A percentile compares a stretch with the other conserved stretches of the same genome.
These are phyloP conservation scores for Fagus crenata DNA, from an alignment of 306 rosid species.

Conservation along the genomic window DNA sequence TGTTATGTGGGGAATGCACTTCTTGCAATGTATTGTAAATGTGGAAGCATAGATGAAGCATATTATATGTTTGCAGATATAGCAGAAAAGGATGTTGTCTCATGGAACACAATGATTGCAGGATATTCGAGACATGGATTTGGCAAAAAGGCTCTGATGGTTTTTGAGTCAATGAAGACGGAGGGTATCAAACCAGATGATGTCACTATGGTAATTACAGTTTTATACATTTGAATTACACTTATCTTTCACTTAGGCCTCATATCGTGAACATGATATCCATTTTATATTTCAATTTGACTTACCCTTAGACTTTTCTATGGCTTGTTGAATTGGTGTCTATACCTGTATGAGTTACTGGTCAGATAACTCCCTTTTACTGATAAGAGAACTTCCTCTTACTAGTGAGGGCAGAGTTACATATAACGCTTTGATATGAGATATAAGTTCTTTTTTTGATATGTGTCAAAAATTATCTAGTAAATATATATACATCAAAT, in stretches of 20 bases:
- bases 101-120: constrained; percentile 78
- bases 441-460: too few relatives aligned
- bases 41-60: constrained; percentile 76
- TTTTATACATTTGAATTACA: not conserved
- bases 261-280: constrained; percentile 3
- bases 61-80: constrained; percentile 62
- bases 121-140: constrained; percentile 93
- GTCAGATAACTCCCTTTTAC: too few relatives aligned
- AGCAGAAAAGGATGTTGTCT: constrained; percentile 69
- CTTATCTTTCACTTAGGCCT: constrained; percentile 19
- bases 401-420: too few relatives aligned
- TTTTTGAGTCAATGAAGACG: constrained; percentile 69
- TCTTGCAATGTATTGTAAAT: constrained; percentile 80
- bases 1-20: constrained; percentile 85
- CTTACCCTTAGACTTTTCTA: not conserved
- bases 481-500: too few relatives aligned
- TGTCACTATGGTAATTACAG: constrained; percentile 60
- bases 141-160: constrained; percentile 58
- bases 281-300: not conserved
- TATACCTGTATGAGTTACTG: not conserved
- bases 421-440: too few relatives aligned
- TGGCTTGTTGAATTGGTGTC: not conserved
- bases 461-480: too few relatives aligned
- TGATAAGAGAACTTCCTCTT: too few relatives aligned
- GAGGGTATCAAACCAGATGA: constrained; percentile 60